phyloP scores from a whole-genome alignment of 148 eudicot species.

The Mesembryanthemum crystallinum region DNA sequence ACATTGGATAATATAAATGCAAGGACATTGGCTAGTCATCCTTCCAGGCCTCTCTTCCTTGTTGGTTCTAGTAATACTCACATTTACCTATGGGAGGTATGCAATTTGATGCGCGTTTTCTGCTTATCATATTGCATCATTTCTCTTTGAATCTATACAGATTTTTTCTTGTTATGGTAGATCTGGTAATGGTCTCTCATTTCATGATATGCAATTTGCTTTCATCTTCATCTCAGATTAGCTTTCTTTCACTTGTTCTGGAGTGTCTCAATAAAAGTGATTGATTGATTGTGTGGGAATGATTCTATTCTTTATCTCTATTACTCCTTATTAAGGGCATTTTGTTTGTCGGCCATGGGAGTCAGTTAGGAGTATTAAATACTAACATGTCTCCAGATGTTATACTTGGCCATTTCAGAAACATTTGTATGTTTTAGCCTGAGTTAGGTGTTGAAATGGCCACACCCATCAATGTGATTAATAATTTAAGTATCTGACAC shows the following conservation, averaged over 20 bases:
- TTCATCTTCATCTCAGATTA: not conserved
- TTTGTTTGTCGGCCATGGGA: not conserved
- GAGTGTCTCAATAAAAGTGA: not conserved
- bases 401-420: not conserved
- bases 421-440: not conserved
- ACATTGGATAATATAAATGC: conserved; percentile 66
- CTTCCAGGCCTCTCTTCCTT: conserved; percentile 86
- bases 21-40: conserved; percentile 81
- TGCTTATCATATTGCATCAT: conserved; percentile 4
- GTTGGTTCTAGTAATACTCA: conserved; percentile 93
- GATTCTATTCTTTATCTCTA: not conserved
- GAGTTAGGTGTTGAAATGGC: too few relatives aligned
- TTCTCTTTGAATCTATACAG: not conserved
- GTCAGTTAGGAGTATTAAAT: too few relatives aligned
- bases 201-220: not conserved
- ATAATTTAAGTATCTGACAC: too few relatives aligned
- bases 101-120: conserved; percentile 2
- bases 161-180: not conserved
- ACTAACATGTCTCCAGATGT: too few relatives aligned
- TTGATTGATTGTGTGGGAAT: not conserved
- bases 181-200: not conserved
- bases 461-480: too few relatives aligned
- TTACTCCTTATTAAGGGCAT: not conserved
- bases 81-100: conserved; percentile 96
- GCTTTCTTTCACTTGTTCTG: not conserved